Evolutionary conservation across 2,329 filamentous ascomycete species (phyloP), one percentile per base, ranked within the genome.

Genomic region (Aspergillus awamori): DNA sequence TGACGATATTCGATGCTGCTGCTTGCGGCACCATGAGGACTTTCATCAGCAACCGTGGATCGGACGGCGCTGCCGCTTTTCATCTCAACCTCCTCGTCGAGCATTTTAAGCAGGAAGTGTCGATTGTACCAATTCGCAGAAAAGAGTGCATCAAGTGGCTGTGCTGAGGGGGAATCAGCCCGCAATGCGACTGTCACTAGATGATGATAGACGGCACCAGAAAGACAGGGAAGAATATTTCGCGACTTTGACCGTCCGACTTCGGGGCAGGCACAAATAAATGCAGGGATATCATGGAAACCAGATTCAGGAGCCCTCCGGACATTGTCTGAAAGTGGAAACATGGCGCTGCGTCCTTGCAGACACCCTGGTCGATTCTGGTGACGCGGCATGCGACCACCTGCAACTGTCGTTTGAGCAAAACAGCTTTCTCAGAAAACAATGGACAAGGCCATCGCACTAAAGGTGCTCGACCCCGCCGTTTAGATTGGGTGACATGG

Each of bases 1-100:
- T 65, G 47, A n/a, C 47, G 47, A 15, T 51, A 51, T 15, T 57
- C 53, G 5, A 59, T 59, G 39, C 48, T 62, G 26, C 60, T 45
- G 45, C 49, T 38, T 13, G 11, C 48, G 24, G 20, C 30, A 13
- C 8, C 48, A 54, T 8, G 47, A n/a, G 26, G 47, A n/a, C 56
- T 45, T 8, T 4, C 33, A 15, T 22, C 53, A 8, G 52, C 49
- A 8, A 33, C 22, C 5, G 47, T 41, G 3, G 62, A 63, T 36
- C 52, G 59, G n/a, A 64, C 38, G 30, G 62, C 59, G 43, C 57
- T 62, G 33, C 55, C 59, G 43, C 59, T 58, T 47, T 65, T 65
- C 57, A 61, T 53, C 45, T 61, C 59, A 36, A 61, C 30, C 7
- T 56, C 43, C 8, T 56, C 57, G 38, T 52, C 36, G 17, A 43